Conservation (phyloP, 805 yeast species). For the Hanseniaspora jakobsenii region DNA sequence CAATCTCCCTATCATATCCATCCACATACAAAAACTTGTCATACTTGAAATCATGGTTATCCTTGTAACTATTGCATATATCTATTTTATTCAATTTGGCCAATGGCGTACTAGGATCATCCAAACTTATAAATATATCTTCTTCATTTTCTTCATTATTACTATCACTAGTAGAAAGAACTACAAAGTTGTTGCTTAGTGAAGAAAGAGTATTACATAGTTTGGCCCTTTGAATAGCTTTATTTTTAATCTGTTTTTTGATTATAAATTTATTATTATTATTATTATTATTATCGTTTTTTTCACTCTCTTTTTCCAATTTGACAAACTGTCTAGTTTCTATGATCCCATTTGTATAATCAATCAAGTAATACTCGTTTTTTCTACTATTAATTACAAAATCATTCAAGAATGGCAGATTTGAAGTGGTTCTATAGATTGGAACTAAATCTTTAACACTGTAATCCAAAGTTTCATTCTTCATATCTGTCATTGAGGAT, state of each 20-base stretch:
- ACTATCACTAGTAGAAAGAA: too few species aligned
- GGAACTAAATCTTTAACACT: not conserved
- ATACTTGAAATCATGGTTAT: constrained; percentile 5
- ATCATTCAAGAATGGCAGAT: constrained; percentile 1
- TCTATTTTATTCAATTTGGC: constrained; percentile 2
- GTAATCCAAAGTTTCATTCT: too few species aligned
- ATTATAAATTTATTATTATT: constrained; percentile 8
- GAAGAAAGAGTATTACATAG: too few species aligned
- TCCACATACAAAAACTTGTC: constrained; percentile 7
- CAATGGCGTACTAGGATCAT: too few species aligned
- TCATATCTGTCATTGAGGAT: not conserved
- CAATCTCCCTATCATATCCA: not conserved
- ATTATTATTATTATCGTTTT: not conserved
- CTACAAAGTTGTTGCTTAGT: too few species aligned
- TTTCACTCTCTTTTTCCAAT: not conserved
- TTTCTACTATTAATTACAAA: not conserved
- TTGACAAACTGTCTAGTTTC: constrained; percentile 5
- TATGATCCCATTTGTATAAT: constrained; percentile 5
- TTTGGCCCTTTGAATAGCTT: too few species aligned
- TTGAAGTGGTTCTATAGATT: not conserved
- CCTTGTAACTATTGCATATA: not conserved
- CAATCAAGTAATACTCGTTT: not conserved
- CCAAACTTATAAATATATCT: too few species aligned
- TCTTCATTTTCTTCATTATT: too few species aligned
- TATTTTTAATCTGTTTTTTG: too few species aligned